phyloP scores from a whole-genome alignment of 2,329 filamentous ascomycete genomes.

The Chalara sp. region DNA sequence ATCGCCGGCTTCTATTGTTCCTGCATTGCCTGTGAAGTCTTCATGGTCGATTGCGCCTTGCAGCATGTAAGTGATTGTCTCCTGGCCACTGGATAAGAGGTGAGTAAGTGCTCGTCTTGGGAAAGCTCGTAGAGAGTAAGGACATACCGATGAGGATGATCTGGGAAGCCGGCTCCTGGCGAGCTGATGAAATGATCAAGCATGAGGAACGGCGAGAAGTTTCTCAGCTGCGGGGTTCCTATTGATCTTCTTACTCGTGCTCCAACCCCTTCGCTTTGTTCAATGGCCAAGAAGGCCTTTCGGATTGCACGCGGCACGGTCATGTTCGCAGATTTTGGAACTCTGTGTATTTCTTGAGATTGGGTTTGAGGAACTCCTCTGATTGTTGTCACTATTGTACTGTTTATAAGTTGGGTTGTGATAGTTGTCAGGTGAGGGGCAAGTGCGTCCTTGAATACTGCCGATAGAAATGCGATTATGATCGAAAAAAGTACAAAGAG shows the following conservation, averaged over 20 bases:
- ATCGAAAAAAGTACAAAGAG: constrained; percentile 20
- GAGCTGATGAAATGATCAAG: constrained; percentile 84
- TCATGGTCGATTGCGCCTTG: constrained; percentile 82
- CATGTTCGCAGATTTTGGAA: constrained; percentile 39
- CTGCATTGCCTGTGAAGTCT: constrained; percentile 80
- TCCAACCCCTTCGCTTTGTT: constrained; percentile 83
- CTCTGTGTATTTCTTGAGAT: constrained; percentile 11
- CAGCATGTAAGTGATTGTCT: constrained; percentile 77
- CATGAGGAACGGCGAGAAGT: constrained; percentile 93
- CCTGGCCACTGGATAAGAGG: background rate
- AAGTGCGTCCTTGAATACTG: constrained; percentile 21
- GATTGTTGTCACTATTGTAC: constrained; percentile 6
- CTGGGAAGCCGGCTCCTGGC: constrained; percentile 80
- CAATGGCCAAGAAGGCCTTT: constrained; percentile 75
- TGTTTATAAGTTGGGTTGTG: constrained; percentile 10
- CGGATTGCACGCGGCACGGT: constrained; percentile 68
- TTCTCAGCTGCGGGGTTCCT: constrained; percentile 73
- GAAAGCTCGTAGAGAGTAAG: no score
- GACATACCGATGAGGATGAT: constrained; percentile 45
- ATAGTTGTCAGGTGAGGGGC: constrained; percentile 11
- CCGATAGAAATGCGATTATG: constrained; percentile 20
- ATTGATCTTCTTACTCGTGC: constrained; percentile 82
- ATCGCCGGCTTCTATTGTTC: constrained; percentile 80
- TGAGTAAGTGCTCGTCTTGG: constrained; percentile 34
- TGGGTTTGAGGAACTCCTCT: constrained; percentile 10